These are phyloP conservation scores for Musa itinerans DNA, from an alignment of 176 grass and related monocot species.

Conservation along the genomic window DNA sequence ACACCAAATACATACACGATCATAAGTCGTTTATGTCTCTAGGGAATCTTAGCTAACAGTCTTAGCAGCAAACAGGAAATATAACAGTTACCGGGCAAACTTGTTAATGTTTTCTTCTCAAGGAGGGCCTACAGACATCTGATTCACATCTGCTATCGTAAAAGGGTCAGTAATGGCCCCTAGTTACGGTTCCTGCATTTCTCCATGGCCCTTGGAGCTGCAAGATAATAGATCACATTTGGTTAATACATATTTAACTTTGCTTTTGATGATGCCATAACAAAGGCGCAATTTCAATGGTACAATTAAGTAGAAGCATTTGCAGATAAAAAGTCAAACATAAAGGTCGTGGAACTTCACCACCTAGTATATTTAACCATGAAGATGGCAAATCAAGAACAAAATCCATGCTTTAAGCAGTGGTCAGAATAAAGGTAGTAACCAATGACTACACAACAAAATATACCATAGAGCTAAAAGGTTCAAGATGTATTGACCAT, in stretches of 20 bases:
- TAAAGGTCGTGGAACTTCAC: too few species aligned
- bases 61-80: not conserved
- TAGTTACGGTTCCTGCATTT: not conserved
- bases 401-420: too few species aligned
- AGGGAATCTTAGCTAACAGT: not conserved
- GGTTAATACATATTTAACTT: not conserved
- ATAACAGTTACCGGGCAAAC: not conserved
- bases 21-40: not conserved
- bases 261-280: too few species aligned
- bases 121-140: not conserved
- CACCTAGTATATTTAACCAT: too few species aligned
- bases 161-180: not conserved
- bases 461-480: too few species aligned
- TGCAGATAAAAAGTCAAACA: too few species aligned
- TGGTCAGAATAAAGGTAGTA: too few species aligned
- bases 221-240: not conserved
- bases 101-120: not conserved
- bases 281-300: too few species aligned
- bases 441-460: too few species aligned
- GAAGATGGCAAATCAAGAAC: too few species aligned
- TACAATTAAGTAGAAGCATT: too few species aligned
- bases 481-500: too few species aligned
- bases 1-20: not conserved
- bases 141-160: not conserved
- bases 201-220: slow-evolving; percentile 1